Base-by-base conservation (phyloP, 1,284 basidiomycete species). In the Cryptococcus sp. region DNA sequence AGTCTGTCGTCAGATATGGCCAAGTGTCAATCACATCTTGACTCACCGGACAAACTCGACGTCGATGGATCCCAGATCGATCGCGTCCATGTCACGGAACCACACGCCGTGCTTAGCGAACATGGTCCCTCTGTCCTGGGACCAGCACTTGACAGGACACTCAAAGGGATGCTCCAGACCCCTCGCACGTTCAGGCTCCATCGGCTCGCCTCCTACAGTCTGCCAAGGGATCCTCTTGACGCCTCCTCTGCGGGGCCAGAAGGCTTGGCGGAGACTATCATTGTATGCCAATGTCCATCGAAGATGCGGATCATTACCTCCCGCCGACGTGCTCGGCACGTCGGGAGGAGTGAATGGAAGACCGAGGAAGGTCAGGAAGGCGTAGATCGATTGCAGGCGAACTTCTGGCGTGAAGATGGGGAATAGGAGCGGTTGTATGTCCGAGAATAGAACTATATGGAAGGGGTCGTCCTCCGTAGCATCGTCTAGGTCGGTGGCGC, bases 351-450 rank as follows among this genome's bases (percentile, higher is more conserved):
- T 63, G 55, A 81, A 76, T 0, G 80, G 85, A 17, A 95, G 81
- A 13, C 91, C 91, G 23, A 90, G 77, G 68, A 89, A 84, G 17
- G 86, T 85, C 39, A 96, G 81, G 84, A 89, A 92, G 7, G 87
- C 83, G 58, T 88, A 79, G 16, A 90, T 84, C 65, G 93, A 86
- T 38, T 85, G 82, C 22, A 84, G 72, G 69, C 85, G 85, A 0
- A 85, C 85, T 41, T 78, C 78, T 3, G 75, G 66, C 3, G 83
- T 82, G 11, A 79, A 79, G 35, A 94, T 69, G 35, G 83, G 71
- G 54, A 91, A 79, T 20, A 97, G 82, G 49, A 93, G 81, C 2
- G 85, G 77, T 13, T 84, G 83, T 57, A 96, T 83, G 71, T 97
- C 93, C 47, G 84, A 81, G 74, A 93, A 91, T 16, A 97, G 79